These are phyloP conservation scores for Apiotrichum mycotoxinovorans DNA, from an alignment of 1,284 basidiomycete species.

Conservation along the genomic window DNA sequence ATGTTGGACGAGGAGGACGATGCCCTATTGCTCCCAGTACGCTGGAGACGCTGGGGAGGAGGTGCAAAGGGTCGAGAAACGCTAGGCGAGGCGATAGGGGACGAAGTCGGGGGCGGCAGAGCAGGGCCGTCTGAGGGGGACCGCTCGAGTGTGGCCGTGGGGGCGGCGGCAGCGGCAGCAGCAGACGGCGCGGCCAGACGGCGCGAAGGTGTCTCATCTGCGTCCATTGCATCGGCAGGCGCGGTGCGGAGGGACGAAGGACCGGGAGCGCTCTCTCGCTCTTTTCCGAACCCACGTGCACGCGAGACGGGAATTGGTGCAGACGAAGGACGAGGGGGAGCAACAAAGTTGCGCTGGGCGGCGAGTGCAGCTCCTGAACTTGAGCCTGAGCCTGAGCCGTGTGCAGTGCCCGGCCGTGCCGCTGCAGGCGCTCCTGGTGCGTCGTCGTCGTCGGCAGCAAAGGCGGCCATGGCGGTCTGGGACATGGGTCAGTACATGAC, in stretches of 20 bases:
- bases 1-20: neutral
- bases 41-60: constrained; percentile 1
- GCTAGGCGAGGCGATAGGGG: constrained; percentile 7
- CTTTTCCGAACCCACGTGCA: constrained; percentile 4
- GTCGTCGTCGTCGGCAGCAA: constrained; percentile 36
- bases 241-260: constrained; percentile 10
- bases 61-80: neutral
- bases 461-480: too few species aligned
- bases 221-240: constrained; percentile 6
- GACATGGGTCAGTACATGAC: too few species aligned
- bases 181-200: neutral
- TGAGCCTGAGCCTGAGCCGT: neutral
- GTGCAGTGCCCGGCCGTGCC: neutral
- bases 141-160: too few species aligned
- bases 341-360: neutral
- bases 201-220: constrained; percentile 1
- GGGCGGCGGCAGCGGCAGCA: neutral
- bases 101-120: constrained; percentile 7
- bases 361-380: too few species aligned
- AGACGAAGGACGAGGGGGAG: constrained; percentile 19
- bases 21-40: neutral
- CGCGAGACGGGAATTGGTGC: constrained; percentile 17
- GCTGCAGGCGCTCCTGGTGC: neutral
- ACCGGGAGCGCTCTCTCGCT: neutral
- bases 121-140: neutral